Conservation (phyloP, 1,139 yeast species). For the Blastobotrys raffinosifermentans region DNA sequence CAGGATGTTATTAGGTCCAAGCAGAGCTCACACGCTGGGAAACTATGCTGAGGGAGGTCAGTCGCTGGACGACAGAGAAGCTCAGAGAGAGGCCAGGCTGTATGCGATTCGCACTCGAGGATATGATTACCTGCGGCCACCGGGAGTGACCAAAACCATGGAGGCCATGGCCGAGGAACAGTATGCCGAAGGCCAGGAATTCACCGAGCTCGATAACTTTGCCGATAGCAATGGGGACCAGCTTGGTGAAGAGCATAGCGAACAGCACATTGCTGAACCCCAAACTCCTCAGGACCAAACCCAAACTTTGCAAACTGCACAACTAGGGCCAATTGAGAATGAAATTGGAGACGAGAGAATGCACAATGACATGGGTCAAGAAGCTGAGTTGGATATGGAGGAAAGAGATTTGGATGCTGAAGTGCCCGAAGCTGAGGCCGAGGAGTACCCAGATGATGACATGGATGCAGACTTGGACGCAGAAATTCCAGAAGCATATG, state of each 20-base stretch:
- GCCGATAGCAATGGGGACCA: slow-evolving; percentile 16
- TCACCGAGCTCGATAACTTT: too few species aligned
- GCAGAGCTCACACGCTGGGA: too few species aligned
- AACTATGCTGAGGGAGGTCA: too few species aligned
- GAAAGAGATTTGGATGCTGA: slow-evolving; percentile 6
- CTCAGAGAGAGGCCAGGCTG: slow-evolving; percentile 12
- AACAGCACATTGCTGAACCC: not conserved
- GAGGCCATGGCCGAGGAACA: slow-evolving; percentile 20
- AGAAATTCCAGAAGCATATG: slow-evolving; percentile 23
- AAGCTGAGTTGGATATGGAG: slow-evolving; percentile 13
- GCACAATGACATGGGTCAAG: slow-evolving; percentile 18
- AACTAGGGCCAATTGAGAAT: slow-evolving; percentile 4
- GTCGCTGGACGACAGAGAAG: slow-evolving; percentile 14
- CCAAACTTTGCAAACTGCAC: not conserved
- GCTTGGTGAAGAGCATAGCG: not conserved
- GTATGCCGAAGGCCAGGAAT: slow-evolving; percentile 13
- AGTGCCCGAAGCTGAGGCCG: slow-evolving; percentile 8
- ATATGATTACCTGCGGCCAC: slow-evolving; percentile 21
- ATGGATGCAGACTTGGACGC: slow-evolving; percentile 19
- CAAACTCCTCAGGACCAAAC: not conserved
- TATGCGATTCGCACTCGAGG: slow-evolving; percentile 23
- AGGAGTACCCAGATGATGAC: too few species aligned
- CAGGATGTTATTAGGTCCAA: too few species aligned
- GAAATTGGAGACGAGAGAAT: slow-evolving; percentile 6
- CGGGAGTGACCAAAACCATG: slow-evolving; percentile 22